Conservation (phyloP, 2,329 filamentous ascomycete species). For the Colletotrichum phormii region DNA sequence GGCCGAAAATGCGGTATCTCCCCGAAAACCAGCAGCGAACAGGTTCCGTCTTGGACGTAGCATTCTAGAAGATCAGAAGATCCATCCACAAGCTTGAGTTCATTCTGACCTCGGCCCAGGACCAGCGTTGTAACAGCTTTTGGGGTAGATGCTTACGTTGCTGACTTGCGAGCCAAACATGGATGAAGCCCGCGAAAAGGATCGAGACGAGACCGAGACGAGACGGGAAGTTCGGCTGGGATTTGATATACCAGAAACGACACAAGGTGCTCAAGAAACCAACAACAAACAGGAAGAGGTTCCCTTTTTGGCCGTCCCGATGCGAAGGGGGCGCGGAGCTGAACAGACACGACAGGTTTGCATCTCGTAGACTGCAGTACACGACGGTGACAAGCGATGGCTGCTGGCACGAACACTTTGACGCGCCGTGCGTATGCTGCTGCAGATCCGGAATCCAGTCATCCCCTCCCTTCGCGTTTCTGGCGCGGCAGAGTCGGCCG, state of each 20-base stretch:
- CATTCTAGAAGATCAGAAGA: background rate
- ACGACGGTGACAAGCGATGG: constrained; percentile 11
- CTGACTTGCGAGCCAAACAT: background rate
- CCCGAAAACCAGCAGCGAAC: background rate
- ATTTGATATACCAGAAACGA: constrained; percentile 19
- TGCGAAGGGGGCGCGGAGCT: constrained; percentile 17
- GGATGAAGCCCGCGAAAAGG: background rate
- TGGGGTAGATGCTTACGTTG: background rate
- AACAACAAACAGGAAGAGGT: background rate
- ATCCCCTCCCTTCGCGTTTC: constrained; percentile 17
- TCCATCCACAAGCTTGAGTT: background rate
- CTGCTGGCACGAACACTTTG: constrained; percentile 24
- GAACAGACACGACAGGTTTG: background rate
- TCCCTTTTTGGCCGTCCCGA: constrained; percentile 23
- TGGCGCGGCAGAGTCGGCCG: constrained; percentile 19
- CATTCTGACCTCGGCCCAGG: background rate
- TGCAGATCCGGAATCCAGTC: background rate
- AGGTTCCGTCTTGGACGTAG: background rate
- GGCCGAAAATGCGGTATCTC: too few relatives aligned
- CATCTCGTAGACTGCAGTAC: constrained; percentile 1
- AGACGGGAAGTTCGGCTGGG: background rate
- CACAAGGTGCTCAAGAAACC: background rate
- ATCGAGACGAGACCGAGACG: background rate
- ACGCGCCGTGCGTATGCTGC: constrained; percentile 26
- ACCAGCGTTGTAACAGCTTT: background rate